Conservation (phyloP, 2,329 filamentous ascomycete species). For the Coniochaeta sp. region DNA sequence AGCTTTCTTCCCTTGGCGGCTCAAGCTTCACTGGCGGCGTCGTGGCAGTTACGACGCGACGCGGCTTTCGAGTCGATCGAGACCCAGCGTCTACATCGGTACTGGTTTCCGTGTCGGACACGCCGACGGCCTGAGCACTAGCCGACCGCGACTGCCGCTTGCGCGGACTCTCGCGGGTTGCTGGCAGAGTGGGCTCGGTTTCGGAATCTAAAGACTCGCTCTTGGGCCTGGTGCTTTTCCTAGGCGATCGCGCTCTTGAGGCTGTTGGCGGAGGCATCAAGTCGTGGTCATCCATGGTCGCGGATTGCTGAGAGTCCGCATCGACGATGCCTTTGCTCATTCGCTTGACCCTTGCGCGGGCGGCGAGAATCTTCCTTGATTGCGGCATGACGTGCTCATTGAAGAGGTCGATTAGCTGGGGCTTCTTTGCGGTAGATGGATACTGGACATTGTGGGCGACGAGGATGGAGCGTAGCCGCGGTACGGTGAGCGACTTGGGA, state of each 20-base stretch:
- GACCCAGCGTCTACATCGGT: constrained; percentile 30
- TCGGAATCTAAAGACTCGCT: constrained; percentile 41
- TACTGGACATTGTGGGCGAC: constrained; percentile 83
- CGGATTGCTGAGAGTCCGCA: constrained; percentile 49
- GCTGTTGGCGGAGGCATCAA: constrained; percentile 39
- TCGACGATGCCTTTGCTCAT: constrained; percentile 79
- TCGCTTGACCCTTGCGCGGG: constrained; percentile 71
- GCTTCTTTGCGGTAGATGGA: constrained; percentile 84
- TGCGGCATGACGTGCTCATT: constrained; percentile 71
- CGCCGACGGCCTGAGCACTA: constrained; percentile 45
- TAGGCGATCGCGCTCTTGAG: constrained; percentile 44
- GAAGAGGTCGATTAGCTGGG: constrained; percentile 78
- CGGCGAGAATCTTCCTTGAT: constrained; percentile 66
- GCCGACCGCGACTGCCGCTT: constrained; percentile 47
- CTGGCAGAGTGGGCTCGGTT: constrained; percentile 16
- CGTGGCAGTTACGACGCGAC: constrained; percentile 28
- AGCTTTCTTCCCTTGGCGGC: constrained; percentile 38
- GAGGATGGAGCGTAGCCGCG: constrained; percentile 82
- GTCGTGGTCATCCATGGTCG: constrained; percentile 54
- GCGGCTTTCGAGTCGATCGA: constrained; percentile 40
- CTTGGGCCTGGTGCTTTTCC: constrained; percentile 46
- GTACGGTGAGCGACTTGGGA: constrained; percentile 73
- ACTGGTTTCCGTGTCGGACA: constrained; percentile 43
- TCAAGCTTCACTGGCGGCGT: constrained; percentile 49
- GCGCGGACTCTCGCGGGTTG: constrained; percentile 35